Percentiles rank a stretch among this genome's conserved stretches.
Evolutionary conservation across 306 rosid species (phyloP).

Genomic region (Styphnolobium japonicum): DNA sequence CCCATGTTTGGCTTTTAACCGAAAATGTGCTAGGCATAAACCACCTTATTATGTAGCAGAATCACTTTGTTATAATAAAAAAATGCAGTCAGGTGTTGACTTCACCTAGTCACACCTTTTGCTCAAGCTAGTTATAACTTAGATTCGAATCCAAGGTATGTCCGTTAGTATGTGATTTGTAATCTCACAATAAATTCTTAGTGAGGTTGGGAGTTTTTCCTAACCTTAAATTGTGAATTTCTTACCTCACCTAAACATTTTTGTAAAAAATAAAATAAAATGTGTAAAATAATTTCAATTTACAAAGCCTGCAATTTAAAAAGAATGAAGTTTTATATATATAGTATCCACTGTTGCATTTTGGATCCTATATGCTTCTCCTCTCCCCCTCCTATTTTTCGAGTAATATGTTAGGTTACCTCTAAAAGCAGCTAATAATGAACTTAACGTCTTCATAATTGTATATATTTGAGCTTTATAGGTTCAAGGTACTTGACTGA

Average conservation of each 20-base stretch:
- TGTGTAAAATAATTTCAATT: background rate
- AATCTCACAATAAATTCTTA: too few species aligned
- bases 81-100: too few species aligned
- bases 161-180: too few species aligned
- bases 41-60: background rate
- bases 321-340: background rate
- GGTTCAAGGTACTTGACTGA: background rate
- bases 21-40: slow-evolving; percentile 16
- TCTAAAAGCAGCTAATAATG: background rate
- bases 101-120: too few species aligned
- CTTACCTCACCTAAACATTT: too few species aligned
- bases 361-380: background rate
- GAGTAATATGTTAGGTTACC: background rate
- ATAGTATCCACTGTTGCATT: background rate
- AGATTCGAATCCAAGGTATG: too few species aligned
- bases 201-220: too few species aligned
- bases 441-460: background rate
- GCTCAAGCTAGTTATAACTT: too few species aligned
- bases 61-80: background rate
- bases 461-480: background rate
- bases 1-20: slow-evolving; percentile 13
- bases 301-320: background rate
- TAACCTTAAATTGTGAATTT: too few species aligned
- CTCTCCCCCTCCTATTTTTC: background rate
- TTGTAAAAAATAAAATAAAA: too few species aligned